Conservation (phyloP, 495 filamentous ascomycete species). For the Xylaria scruposa region DNA sequence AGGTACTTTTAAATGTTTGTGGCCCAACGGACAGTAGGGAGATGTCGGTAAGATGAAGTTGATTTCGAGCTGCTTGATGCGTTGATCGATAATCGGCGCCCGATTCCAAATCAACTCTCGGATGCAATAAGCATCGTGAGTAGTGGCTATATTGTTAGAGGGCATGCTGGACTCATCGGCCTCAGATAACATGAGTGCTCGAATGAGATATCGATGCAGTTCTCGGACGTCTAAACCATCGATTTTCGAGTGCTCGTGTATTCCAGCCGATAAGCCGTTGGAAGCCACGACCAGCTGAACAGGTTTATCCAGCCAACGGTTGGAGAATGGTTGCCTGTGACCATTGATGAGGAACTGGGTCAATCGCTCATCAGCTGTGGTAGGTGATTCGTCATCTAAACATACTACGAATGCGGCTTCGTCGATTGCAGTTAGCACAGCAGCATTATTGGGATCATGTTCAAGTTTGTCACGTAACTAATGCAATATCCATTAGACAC, state of each 20-base stretch:
- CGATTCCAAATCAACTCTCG: neutral
- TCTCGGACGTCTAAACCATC: conserved; percentile 32
- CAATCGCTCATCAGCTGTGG: neutral
- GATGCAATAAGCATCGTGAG: neutral
- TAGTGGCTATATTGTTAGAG: neutral
- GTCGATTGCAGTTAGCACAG: neutral
- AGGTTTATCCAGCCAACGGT: conserved; percentile 51
- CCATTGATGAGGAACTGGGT: conserved; percentile 12
- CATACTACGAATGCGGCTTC: conserved; percentile 1
- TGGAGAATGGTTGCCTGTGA: conserved; percentile 4
- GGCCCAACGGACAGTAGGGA: neutral
- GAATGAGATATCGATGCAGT: neutral
- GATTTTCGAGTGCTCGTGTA: conserved; percentile 43
- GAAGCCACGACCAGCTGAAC: conserved; percentile 43
- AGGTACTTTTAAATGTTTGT: neutral
- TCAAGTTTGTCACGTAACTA: neutral
- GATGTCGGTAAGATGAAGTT: neutral
- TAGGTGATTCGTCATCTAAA: conserved; percentile 5
- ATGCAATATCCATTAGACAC: no score
- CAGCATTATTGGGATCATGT: neutral
- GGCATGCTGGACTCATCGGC: no score
- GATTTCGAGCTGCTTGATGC: neutral
- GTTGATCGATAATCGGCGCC: neutral
- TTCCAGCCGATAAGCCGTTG: conserved; percentile 44
- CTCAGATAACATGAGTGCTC: no score